These are phyloP conservation scores for Ophiocytium majus DNA, from an alignment of 352 stramenopile genomes.

Conservation along the genomic window DNA sequence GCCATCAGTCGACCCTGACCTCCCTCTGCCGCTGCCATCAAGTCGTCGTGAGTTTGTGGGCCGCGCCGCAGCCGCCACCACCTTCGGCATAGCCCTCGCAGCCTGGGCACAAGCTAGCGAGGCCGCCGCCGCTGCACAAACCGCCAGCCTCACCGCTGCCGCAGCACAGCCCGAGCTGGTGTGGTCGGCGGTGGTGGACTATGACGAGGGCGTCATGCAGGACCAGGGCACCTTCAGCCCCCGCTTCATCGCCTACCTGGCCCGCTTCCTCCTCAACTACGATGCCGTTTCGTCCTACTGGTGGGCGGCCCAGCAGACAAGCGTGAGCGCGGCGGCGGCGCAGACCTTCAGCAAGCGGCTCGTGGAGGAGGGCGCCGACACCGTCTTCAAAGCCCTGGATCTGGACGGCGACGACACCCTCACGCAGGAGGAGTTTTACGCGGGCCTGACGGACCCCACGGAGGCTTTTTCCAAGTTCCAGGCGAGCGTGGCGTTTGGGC, in stretches of 20 bases:
- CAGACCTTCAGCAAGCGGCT: constrained; percentile 45
- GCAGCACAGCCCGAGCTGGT: constrained; percentile 43
- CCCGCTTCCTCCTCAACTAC: constrained; percentile 56
- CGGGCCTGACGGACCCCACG: constrained; percentile 36
- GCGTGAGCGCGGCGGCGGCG: constrained; percentile 29
- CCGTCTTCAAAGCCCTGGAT: constrained; percentile 42
- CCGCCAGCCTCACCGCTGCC: too few relatives aligned
- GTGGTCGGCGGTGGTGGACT: constrained; percentile 49
- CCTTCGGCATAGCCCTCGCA: too few relatives aligned
- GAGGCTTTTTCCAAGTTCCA: constrained; percentile 29
- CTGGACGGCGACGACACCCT: constrained; percentile 30
- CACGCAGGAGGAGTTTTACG: constrained; percentile 44
- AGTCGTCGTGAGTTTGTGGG: not conserved
- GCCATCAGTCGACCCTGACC: too few relatives aligned
- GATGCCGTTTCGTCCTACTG: constrained; percentile 44
- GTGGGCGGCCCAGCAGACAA: constrained; percentile 44
- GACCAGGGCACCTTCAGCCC: constrained; percentile 49
- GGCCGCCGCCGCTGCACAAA: too few relatives aligned
- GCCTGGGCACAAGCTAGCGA: too few relatives aligned
- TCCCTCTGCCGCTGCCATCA: too few relatives aligned
- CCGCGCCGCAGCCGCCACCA: not conserved
- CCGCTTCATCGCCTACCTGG: constrained; percentile 54
- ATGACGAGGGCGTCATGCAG: constrained; percentile 43
- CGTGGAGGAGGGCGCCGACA: constrained; percentile 21
- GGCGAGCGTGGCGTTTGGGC: constrained; percentile 53